Evolutionary conservation across 2,329 filamentous ascomycete species (phyloP), one percentile per base, ranked within the genome.

Genomic region (Aureobasidium sp.): DNA sequence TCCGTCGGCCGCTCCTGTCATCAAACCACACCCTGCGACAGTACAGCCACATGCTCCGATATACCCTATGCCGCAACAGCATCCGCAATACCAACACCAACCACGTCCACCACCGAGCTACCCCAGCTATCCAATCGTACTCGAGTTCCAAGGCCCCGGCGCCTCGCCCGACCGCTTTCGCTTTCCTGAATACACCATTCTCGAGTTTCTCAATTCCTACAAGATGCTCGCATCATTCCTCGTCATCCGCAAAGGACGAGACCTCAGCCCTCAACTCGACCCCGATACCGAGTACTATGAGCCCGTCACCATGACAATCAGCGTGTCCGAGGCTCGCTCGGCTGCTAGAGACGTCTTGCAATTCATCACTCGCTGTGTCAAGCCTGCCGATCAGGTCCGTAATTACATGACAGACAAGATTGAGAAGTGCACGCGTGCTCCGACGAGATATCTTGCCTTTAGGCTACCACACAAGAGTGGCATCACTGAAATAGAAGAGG

Each of bases 121-220:
- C 12, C 82, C 82, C 29, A 86, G 87, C 62, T 81, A 87, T 47
- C 81, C 84, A 1, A 85, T 85, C n/a, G 78, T 89, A 0, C 83
- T 91, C 64, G 87, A 90, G 67, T 90, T 90, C 71, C 5, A 68
- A 64, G 20, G 52, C 17, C 66, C 69, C 17, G 82, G 82, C 51
- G 86, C 86, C 37, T 84, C 78, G 2, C 88, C 88, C 49, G 89
- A 93, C 71, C 83, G 89, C 29, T 92, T 89, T 70, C 76, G 90
- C 52, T 92, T 94, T 65, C 90, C 90, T 2, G 89, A 87, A 67
- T 87, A 89, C 70, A 89, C 87, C 72, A 87, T 93, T 37, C 73
- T 93, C 55, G 89, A 94, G 70, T 86, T 84, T 69, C 76, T 86
- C 1, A 70, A 71, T 12, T 67, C 67, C 3, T 68, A 73, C 51